A percentile compares a stretch with the other conserved stretches of the same genome.
Evolutionary conservation across 2,329 filamentous ascomycete species (phyloP).

Genomic region (Xylaria sp.): DNA sequence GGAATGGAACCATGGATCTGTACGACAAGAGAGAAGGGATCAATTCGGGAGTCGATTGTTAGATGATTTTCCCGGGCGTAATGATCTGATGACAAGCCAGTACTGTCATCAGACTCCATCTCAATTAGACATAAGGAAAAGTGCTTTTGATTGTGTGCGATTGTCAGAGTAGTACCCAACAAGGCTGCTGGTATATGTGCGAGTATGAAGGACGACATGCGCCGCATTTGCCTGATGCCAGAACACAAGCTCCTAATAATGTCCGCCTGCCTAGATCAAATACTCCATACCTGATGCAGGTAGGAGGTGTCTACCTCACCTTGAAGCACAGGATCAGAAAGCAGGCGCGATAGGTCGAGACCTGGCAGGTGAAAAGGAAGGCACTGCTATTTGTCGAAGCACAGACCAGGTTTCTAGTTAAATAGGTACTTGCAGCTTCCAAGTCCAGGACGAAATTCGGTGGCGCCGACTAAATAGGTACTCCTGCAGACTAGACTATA

Average conservation of each 20-base stretch:
- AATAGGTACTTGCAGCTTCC: background rate
- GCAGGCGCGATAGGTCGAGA: background rate
- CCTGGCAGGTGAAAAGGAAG: too few relatives aligned
- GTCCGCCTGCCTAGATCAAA: too few relatives aligned
- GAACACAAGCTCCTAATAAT: background rate
- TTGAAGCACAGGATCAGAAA: background rate
- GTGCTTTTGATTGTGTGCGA: background rate
- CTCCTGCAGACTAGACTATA: background rate
- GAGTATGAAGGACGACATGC: too few relatives aligned
- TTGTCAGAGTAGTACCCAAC: background rate
- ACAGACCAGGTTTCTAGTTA: too few relatives aligned
- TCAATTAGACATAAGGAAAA: background rate
- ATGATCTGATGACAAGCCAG: conserved; percentile 36
- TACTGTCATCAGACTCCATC: conserved; percentile 22
- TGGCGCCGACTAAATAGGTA: background rate
- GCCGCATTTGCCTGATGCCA: background rate
- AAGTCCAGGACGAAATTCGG: background rate
- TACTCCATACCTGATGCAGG: too few relatives aligned
- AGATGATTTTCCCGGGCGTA: conserved; percentile 45
- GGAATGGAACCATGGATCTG: conserved; percentile 26
- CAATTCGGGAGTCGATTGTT: conserved; percentile 42
- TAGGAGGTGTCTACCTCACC: too few relatives aligned
- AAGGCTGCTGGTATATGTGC: background rate
- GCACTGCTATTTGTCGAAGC: too few relatives aligned
- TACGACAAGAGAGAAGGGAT: conserved; percentile 35